Conservation (phyloP, 2,329 filamentous ascomycete genomes). For the Graphilbum ipis-grandicollis region DNA sequence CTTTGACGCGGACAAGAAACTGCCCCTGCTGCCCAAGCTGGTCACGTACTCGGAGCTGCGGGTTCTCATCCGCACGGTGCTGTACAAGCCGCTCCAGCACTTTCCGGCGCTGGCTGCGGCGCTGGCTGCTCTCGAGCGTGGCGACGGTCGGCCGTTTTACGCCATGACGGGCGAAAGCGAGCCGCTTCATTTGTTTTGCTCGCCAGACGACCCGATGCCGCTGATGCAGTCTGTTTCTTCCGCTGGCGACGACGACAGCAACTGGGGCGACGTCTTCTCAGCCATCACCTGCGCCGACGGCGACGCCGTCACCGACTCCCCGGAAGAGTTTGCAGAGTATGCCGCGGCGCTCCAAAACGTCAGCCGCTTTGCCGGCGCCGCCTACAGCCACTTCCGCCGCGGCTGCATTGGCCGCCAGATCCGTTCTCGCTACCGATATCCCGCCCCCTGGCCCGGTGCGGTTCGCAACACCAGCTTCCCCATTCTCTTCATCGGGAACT, state of each 20-base stretch:
- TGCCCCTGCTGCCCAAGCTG: constrained; percentile 25
- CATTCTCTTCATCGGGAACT: constrained; percentile 23
- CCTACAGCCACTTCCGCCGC: constrained; percentile 22
- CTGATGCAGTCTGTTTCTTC: no score
- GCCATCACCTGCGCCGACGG: constrained; percentile 28
- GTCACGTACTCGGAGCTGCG: constrained; percentile 31
- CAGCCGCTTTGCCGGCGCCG: constrained; percentile 24
- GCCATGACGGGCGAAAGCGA: constrained; percentile 12
- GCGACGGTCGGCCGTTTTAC: constrained; percentile 26
- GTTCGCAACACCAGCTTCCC: constrained; percentile 19
- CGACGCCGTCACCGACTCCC: constrained; percentile 14
- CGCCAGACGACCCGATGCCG: background rate
- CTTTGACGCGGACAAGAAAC: constrained; percentile 6
- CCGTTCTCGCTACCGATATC: constrained; percentile 21
- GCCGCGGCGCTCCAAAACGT: constrained; percentile 16
- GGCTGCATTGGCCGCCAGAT: constrained; percentile 21
- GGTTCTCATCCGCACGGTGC: constrained; percentile 20
- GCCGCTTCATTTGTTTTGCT: constrained; percentile 8
- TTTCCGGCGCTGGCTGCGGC: constrained; percentile 24
- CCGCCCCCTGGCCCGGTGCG: constrained; percentile 10
- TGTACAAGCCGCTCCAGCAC: constrained; percentile 25
- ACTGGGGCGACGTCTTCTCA: constrained; percentile 21
- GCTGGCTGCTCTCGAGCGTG: constrained; percentile 22
- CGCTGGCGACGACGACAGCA: constrained; percentile 11
- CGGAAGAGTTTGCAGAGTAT: constrained; percentile 18